These are phyloP conservation scores for Podospora conica DNA, from an alignment of 495 filamentous ascomycete genomes.

Conservation along the genomic window DNA sequence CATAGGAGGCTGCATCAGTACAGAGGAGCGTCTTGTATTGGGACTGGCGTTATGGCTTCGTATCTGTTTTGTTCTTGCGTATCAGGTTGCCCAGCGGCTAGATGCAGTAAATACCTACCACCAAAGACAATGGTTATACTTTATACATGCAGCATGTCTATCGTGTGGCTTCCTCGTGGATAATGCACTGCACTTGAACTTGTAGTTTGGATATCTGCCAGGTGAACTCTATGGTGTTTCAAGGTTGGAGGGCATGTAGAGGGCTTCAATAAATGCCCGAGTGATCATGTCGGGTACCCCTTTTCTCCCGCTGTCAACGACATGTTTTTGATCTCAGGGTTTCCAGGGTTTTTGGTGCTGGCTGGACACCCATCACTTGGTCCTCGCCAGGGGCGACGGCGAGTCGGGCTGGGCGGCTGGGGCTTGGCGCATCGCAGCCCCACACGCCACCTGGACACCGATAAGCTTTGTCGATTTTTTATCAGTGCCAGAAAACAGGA, in stretches of 20 bases:
- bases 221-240: background rate
- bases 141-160: no score
- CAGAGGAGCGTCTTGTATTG: background rate
- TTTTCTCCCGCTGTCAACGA: background rate
- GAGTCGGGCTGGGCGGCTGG: background rate
- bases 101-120: background rate
- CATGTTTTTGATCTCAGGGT: background rate
- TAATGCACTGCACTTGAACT: background rate
- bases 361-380: background rate
- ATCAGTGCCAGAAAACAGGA: conserved; percentile 13
- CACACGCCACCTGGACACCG: conserved; percentile 15
- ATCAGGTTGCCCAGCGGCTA: background rate
- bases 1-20: background rate
- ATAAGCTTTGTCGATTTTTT: conserved; percentile 25
- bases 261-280: no score
- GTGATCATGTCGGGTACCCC: background rate
- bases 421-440: conserved; percentile 14
- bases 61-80: background rate
- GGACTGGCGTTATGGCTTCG: background rate
- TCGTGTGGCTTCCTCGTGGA: background rate
- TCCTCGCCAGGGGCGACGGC: background rate
- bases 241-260: background rate
- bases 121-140: background rate
- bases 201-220: background rate
- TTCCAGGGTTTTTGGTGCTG: background rate